Evolutionary conservation across 2,329 filamentous ascomycete species (phyloP).

Genomic region (Tolypocladium ovalisporum): DNA sequence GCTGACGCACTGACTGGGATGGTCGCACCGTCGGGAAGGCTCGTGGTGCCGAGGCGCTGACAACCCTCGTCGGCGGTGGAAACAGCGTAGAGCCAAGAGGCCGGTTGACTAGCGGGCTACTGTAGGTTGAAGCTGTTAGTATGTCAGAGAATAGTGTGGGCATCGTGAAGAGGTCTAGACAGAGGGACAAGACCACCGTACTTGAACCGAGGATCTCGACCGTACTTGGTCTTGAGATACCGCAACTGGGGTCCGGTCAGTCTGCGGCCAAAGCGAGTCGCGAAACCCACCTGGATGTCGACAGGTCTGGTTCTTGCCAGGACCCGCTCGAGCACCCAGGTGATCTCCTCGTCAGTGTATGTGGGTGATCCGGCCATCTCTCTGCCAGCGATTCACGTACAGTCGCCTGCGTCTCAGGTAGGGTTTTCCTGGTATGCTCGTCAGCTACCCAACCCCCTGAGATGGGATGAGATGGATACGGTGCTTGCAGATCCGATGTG

Average conservation of each 20-base stretch:
- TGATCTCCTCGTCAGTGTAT: constrained; percentile 23
- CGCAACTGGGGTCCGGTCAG: constrained; percentile 24
- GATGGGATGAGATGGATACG: not conserved
- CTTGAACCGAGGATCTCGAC: constrained; percentile 26
- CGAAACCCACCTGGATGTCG: constrained; percentile 16
- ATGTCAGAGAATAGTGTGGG: not conserved
- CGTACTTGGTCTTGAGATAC: constrained; percentile 30
- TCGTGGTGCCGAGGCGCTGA: not conserved
- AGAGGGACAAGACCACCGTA: constrained; percentile 10
- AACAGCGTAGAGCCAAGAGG: not conserved
- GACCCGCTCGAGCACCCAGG: constrained; percentile 20
- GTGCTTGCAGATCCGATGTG: not conserved
- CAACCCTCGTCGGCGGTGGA: not conserved
- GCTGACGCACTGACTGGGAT: not conserved
- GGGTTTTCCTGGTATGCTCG: not conserved
- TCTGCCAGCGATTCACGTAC: not conserved
- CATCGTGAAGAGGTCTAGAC: not conserved
- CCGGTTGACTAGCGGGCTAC: not conserved
- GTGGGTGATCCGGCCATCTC: constrained; percentile 22
- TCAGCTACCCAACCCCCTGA: not conserved
- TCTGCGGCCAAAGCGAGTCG: constrained; percentile 14
- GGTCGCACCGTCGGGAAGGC: not conserved
- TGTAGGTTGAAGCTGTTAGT: not conserved
- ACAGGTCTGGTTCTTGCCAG: constrained; percentile 13
- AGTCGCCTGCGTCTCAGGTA: not conserved